Percentiles rank a stretch among this genome's conserved stretches.
These are phyloP conservation scores for Magnaporthiopsis poae DNA, from an alignment of 2,329 filamentous ascomycete genomes.

Conservation along the genomic window DNA sequence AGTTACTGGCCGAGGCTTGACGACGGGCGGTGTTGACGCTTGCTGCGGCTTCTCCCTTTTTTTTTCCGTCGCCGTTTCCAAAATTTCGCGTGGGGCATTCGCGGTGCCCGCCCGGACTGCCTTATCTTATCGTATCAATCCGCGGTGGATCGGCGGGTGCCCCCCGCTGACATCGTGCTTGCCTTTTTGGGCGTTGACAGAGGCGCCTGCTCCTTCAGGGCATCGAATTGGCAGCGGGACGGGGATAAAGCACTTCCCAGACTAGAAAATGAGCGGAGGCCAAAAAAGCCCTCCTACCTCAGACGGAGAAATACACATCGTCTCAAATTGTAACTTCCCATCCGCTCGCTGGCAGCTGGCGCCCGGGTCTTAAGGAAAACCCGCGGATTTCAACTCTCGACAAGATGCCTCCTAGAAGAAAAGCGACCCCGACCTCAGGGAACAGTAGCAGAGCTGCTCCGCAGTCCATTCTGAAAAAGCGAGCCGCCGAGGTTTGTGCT, in stretches of 20 bases:
- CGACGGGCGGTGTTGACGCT: not conserved
- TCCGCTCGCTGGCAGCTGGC: too few relatives aligned
- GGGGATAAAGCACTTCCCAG: not conserved
- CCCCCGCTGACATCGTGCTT: not conserved
- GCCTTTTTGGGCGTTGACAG: not conserved
- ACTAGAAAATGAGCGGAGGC: not conserved
- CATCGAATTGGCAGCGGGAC: not conserved
- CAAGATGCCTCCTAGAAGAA: not conserved
- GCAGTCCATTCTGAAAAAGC: not conserved
- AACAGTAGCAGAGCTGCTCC: not conserved
- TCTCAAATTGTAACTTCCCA: too few relatives aligned
- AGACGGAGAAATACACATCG: too few relatives aligned
- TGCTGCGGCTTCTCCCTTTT: not conserved
- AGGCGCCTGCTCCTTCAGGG: not conserved
- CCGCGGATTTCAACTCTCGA: not conserved
- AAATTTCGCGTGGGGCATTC: slow-evolving; percentile 1
- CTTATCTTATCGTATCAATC: slow-evolving; percentile 3
- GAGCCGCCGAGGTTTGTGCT: not conserved
- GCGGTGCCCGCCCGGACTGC: not conserved
- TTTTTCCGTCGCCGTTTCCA: not conserved
- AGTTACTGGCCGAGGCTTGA: not conserved
- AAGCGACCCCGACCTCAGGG: not conserved
- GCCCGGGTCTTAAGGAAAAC: too few relatives aligned
- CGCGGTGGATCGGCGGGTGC: too few relatives aligned
- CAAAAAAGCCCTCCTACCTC: too few relatives aligned